Evolutionary conservation across 495 filamentous ascomycete genomes (phyloP).

Genomic region (Penicillium nucicola): DNA sequence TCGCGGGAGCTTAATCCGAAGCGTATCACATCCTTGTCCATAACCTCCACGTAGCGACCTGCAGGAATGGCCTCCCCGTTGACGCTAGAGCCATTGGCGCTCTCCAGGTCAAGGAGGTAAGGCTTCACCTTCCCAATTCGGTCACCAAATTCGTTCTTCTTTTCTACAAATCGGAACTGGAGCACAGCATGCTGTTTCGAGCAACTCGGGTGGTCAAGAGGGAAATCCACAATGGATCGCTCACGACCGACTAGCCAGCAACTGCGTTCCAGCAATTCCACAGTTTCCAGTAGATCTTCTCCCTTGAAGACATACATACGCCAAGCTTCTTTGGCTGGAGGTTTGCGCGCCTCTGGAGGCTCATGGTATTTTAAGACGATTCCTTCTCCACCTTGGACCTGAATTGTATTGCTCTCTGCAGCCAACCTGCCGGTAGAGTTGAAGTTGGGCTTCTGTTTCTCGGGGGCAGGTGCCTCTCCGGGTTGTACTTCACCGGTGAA

Average conservation of each 20-base stretch:
- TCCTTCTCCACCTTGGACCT: conserved; percentile 55
- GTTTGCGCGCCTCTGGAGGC: conserved; percentile 87
- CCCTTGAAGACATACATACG: conserved; percentile 93
- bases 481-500: conserved; percentile 53
- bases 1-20: conserved; percentile 87
- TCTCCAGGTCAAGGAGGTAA: conserved; percentile 91
- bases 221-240: conserved; percentile 71
- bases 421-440: conserved; percentile 76
- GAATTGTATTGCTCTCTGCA: conserved; percentile 82
- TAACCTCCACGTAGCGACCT: conserved; percentile 79
- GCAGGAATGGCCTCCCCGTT: conserved; percentile 71
- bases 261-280: conserved; percentile 69
- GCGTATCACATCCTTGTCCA: conserved; percentile 81
- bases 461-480: conserved; percentile 32
- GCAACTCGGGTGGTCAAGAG: conserved; percentile 84
- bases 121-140: conserved; percentile 77
- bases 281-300: conserved; percentile 70
- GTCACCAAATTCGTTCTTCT: conserved; percentile 82
- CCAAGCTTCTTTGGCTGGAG: conserved; percentile 74
- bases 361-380: conserved; percentile 93
- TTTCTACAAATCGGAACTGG: conserved; percentile 84
- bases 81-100: conserved; percentile 83
- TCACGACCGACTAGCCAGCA: conserved; percentile 93
- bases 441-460: conserved; percentile 89
- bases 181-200: conserved; percentile 94